Conservation (phyloP, 495 filamentous ascomycete genomes). For the Neurospora sublineolata region DNA sequence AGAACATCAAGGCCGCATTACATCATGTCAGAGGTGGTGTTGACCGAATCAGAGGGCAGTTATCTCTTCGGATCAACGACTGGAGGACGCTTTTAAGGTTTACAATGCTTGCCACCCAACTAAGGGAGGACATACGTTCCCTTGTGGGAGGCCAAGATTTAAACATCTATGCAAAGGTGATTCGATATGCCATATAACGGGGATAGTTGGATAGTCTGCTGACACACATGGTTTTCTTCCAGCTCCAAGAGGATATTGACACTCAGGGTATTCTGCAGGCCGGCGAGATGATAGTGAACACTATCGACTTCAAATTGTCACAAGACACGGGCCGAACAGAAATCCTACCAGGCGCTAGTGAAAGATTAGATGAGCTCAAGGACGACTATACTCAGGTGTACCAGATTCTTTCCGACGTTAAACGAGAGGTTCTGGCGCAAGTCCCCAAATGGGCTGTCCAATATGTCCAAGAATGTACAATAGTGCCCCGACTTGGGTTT, state of each 20-base stretch:
- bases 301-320: slow-evolving; percentile 75
- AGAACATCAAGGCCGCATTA: slow-evolving; percentile 64
- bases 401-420: slow-evolving; percentile 55
- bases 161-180: slow-evolving; percentile 48
- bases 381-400: slow-evolving; percentile 65
- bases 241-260: slow-evolving; percentile 35
- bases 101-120: slow-evolving; percentile 47
- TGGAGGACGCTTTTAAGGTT: slow-evolving; percentile 55
- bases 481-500: slow-evolving; percentile 87
- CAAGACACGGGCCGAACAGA: slow-evolving; percentile 61
- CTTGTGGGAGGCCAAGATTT: slow-evolving; percentile 45
- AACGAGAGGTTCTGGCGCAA: slow-evolving; percentile 45
- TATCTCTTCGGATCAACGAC: slow-evolving; percentile 48
- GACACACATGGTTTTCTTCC: neutral
- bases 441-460: slow-evolving; percentile 47
- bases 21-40: slow-evolving; percentile 67
- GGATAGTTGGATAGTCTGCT: neutral
- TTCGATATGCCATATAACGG: neutral
- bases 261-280: slow-evolving; percentile 46
- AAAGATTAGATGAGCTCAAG: slow-evolving; percentile 68
- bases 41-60: slow-evolving; percentile 48
- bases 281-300: slow-evolving; percentile 58
- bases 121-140: slow-evolving; percentile 54
- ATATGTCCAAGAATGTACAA: slow-evolving; percentile 56
- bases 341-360: slow-evolving; percentile 60